Base-by-base conservation (phyloP, 805 yeast genomes). In the Candida tibetensis region DNA sequence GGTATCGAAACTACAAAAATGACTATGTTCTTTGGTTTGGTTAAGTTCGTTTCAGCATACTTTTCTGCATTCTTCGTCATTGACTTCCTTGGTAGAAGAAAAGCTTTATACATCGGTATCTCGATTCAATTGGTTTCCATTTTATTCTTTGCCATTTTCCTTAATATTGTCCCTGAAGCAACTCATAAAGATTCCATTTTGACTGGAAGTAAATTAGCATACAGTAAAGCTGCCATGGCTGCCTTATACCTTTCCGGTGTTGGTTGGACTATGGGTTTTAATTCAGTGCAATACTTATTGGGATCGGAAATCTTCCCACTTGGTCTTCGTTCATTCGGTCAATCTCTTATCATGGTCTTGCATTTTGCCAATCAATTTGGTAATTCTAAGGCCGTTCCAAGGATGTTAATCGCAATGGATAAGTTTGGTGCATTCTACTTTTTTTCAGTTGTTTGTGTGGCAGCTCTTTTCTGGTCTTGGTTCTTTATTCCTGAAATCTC, bases 261-360 rank as follows among this genome's bases (percentile, higher is more conserved):
- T 16, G 81, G 80, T 26, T 77, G 82, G 82, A 71, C 78, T 22
- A 53, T 77, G 56, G 82, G 82, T 26, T 77, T 75, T 71, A 77
- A 77, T 56, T 62, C 77, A 0, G 61, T 76, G 34, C 81, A 77
- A 52, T 77, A 76, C 49, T 61, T 77, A 46, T 57, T 77, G 47
- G 76, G 75, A 41, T 66, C 81, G 3, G 82, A 77, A 50, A 65
- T 77, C 37, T 67, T 76, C 51, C 82, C 82, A 16, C 56, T 76
- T 48, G 63, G 70, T 40, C 62, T 72, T 26, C 64, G 81, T 44
- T 67, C 70, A 26, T 57, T 73, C 45, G 80, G 76, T 18, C 72
- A 74, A 32, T 67, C 79, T 3, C 41, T 72, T 17, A 65, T 73
- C 44, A 77, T 77, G 82, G 69, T 67, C 3, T 65, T 76, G 53